These are phyloP conservation scores for Potentilla sterilis DNA, from an alignment of 306 rosid species.

Conservation along the genomic window DNA sequence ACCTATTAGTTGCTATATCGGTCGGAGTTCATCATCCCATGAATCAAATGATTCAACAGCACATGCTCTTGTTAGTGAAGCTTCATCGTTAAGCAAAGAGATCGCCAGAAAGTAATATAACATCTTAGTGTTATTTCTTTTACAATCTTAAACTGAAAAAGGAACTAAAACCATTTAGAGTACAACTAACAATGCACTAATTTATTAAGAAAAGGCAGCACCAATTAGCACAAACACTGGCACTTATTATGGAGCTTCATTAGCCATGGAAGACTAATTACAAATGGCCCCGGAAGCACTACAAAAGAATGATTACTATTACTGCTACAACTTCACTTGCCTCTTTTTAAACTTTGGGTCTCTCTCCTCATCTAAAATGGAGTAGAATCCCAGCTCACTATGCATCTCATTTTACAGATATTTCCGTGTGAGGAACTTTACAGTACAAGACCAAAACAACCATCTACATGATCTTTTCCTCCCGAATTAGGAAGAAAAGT, in stretches of 20 bases:
- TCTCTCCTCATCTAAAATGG: conserved; percentile 40
- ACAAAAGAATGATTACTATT: conserved; percentile 26
- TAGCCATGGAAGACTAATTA: conserved; percentile 21
- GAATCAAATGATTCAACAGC: not conserved
- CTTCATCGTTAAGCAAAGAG: conserved; percentile 16
- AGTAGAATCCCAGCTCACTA: conserved; percentile 29
- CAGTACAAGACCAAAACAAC: conserved; percentile 12
- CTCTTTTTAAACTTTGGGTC: conserved; percentile 25
- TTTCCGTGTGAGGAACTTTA: conserved; percentile 11
- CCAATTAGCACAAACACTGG: conserved; percentile 10
- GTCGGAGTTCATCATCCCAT: not conserved
- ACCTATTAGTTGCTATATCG: not conserved
- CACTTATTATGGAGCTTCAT: conserved; percentile 28
- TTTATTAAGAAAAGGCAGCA: conserved; percentile 14
- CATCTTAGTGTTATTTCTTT: not conserved
- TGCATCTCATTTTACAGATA: conserved; percentile 27
- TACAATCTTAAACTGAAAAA: conserved; percentile 6
- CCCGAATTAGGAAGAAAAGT: conserved; percentile 32
- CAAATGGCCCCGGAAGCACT: conserved; percentile 23
- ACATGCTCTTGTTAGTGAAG: not conserved
- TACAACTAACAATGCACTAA: conserved; percentile 14
- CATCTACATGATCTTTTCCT: conserved; percentile 21
- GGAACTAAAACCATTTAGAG: conserved; percentile 1
- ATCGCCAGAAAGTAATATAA: not conserved
- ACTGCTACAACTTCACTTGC: conserved; percentile 9